Base-by-base conservation (phyloP, 768 basidiomycete genomes). In the Serendipita sp. region DNA sequence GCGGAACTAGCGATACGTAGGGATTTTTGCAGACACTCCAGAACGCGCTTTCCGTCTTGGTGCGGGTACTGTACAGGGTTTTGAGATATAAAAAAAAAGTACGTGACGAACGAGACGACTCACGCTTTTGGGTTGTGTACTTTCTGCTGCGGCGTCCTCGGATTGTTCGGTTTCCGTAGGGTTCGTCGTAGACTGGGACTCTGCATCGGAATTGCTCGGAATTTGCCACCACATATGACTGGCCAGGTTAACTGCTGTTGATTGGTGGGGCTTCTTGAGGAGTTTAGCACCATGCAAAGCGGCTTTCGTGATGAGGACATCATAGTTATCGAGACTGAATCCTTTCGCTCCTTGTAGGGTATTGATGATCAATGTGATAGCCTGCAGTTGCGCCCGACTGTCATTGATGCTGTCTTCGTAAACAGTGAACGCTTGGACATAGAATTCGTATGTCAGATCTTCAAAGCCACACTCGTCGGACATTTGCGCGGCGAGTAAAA, bases 201-300 rank as follows among this genome's bases (percentile, higher is more conserved):
- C 63, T 47, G 44, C 51, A 28, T 41, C 65, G 3, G 74, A 75
- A 0, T 71, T 70, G 3, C 79, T 74, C 30, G 83, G 78, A 67
- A 88, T 88, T 73, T 98, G 96, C 94, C 94, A 99, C 95, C 95
- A 99, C 69, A 99, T 76, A 75, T 99, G 96, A 73, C 93, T 96
- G 5, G 96, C 96, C 35, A 92, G 79, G 58, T 89, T 85, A 23
- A 98, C 96, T 3, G 95, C 96, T 7, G 86, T 90, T 11, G 94
- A 88, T 75, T 98, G 96, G 74, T 97, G 95, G 11, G 91, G 91
- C 80, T 99, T 98, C 81, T 99, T 99, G 74, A 99, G 74, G 68
- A 98, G 75, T 75, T 95, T 95, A 35, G 93, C 89, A 3, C 91
- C 93, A 73, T 99, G 96, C 68, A 98, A 76, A 3, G 95, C 95